Base-by-base conservation (phyloP, 176 grass and related monocot species). In the Carex myosuroides region DNA sequence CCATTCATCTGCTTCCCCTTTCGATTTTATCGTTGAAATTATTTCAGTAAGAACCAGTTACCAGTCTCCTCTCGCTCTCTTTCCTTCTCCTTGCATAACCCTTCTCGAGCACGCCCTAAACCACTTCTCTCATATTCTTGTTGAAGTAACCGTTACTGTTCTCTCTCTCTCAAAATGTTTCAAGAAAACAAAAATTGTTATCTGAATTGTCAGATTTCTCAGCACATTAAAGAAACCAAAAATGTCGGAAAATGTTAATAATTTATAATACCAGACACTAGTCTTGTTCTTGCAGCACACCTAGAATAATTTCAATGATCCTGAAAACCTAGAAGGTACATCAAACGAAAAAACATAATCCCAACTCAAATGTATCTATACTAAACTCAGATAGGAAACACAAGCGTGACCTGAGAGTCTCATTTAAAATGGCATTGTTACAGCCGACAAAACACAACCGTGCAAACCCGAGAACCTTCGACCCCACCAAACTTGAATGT, bases 401-500 rank as follows among this genome's bases (percentile, higher is more conserved):
- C 22, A 54, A 56, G 72, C 18, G 0, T 76, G 44, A 54, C 48
- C 48, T 76, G 22, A 53, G 26, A 67, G 37, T 3, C 22, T 48
- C 42, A 82, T 64, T 16, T 21, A 37, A 61, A 67, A 48, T 16
- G n/a, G 37, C 13, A 82, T 1, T 64, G 12, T 82, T 64, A 82
- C 16, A 39, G 13, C 35, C 60, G 57, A 66, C 17, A 54, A 86
- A 94, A 94, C 75, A 89, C 95, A 76, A 98, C 89, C 1, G 89
- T 98, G 5, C 87, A 74, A 11, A 94, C 77, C 79, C 79, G 87
- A 14, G 87, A 87, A 16, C 86, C 87, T 84, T 93, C 89, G 8
- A 86, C 79, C n/a, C 70, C 88, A 59, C 79, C 67, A 21, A 62
- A 82, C 10, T 62, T 82, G 50, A 64, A 39, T 32, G 64, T 88